Evolutionary conservation across 108 stramenopile species (phyloP), one percentile per base, ranked within the genome.

Genomic region (Nannochloropsis gaditana): DNA sequence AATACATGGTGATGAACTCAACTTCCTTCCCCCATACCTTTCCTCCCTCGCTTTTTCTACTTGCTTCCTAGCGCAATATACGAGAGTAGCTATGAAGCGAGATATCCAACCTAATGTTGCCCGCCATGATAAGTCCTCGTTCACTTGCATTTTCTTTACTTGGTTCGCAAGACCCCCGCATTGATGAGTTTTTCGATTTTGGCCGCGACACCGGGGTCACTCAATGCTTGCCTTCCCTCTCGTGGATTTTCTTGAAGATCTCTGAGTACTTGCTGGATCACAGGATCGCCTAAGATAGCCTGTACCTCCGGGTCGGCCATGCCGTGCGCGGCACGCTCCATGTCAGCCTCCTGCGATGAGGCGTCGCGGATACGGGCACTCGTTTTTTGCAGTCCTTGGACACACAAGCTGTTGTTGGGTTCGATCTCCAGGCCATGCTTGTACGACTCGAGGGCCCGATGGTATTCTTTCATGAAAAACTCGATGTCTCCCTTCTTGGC

Each of bases 221-320:
- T 42, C 94, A 99, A 93, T 45, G 96, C 96, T 89, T 95, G 84
- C 86, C 93, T 93, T 11, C 9, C 79, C 82, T 96, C 94, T 31
- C 89, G 73, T 8, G 97, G 97, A 89, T 97, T 98, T 79, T 96
- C 95, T 80, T 92, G 92, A 83, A 99, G 94, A 88, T 99, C 97
- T 80, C 91, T 91, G 44, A 99, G 92, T 19, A 95, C 95, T 88
- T 97, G 96, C 80, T 94, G 93, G 79, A 98, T 94, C 83, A 99
- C 85, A n/a, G 99, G 99, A 91, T 99, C 99, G 44, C 88, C 83
- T 79, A 99, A 90, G 80, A 99, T 99, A 47, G 87, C 84, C 90
- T 98, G 97, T 85, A 99, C 96, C 87, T 99, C 97, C 9, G 99
- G 99, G 93, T 99, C 99, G 19, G 96, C 96, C 97, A 98, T 97